Evolutionary conservation across 345 rosid genomes (phyloP).

Genomic region (Excoecaria agallocha): DNA sequence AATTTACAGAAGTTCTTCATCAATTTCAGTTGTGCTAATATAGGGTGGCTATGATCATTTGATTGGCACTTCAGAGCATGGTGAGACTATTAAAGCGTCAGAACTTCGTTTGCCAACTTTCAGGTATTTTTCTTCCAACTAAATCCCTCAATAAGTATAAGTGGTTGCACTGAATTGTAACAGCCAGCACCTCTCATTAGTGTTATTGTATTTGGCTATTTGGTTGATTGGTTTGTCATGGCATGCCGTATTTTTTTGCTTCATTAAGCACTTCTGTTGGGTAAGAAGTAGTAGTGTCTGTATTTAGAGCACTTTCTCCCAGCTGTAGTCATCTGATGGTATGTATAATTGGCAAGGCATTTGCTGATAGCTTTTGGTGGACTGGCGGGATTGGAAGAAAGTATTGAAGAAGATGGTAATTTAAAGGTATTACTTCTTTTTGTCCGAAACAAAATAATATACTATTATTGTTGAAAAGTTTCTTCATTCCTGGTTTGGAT

Average conservation of each 20-base stretch:
- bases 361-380: slow-evolving; percentile 92
- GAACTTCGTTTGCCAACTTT: slow-evolving; percentile 64
- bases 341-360: slow-evolving; percentile 46
- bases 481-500: not conserved
- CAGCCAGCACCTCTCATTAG: not conserved
- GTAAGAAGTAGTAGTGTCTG: not conserved
- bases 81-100: slow-evolving; percentile 58
- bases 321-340: not conserved
- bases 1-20: slow-evolving; percentile 13
- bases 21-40: slow-evolving; percentile 20
- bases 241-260: not conserved
- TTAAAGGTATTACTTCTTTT: slow-evolving; percentile 52
- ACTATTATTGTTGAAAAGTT: not conserved
- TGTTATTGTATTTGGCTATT: not conserved
- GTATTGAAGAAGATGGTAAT: slow-evolving; percentile 63
- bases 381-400: slow-evolving; percentile 88
- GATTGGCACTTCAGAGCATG: slow-evolving; percentile 98
- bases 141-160: not conserved
- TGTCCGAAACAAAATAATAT: not conserved
- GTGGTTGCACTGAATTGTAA: not conserved
- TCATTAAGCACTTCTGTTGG: not conserved
- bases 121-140: slow-evolving; percentile 43
- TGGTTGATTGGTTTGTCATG: not conserved
- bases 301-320: not conserved
- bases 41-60: slow-evolving; percentile 91